These are phyloP conservation scores for Hyparrhenia diplandra DNA, from an alignment of 176 grass and related monocot genomes.

Conservation along the genomic window DNA sequence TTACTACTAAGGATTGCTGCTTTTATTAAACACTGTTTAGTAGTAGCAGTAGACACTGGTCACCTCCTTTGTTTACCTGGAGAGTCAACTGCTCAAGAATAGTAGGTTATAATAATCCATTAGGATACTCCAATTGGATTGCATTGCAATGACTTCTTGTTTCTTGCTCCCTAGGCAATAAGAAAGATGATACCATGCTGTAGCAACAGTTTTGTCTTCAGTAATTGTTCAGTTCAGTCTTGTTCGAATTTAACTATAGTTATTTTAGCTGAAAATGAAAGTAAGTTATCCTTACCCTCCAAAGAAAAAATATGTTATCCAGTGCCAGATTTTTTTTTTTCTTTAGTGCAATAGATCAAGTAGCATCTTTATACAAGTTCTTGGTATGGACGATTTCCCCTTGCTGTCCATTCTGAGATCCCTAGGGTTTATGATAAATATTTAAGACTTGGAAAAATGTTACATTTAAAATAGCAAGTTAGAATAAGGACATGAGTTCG, in stretches of 20 bases:
- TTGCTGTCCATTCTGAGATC: neutral
- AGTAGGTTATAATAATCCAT: neutral
- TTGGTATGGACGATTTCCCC: neutral
- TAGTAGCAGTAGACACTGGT: neutral
- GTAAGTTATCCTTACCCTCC: neutral
- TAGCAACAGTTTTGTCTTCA: neutral
- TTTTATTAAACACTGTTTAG: neutral
- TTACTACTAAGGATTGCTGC: constrained; percentile 10
- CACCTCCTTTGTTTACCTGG: constrained; percentile 3
- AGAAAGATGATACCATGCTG: neutral
- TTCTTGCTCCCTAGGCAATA: neutral
- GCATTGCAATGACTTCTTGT: constrained; percentile 6
- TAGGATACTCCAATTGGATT: constrained; percentile 6
- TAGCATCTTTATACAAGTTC: neutral
- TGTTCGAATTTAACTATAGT: neutral
- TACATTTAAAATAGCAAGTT: neutral
- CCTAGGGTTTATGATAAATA: neutral
- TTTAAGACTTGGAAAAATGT: neutral
- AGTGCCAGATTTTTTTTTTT: neutral
- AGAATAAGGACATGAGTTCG: neutral
- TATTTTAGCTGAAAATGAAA: neutral
- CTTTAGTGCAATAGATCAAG: neutral
- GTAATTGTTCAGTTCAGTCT: neutral
- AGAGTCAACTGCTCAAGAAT: constrained; percentile 32
- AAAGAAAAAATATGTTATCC: neutral